A percentile compares a stretch with the other conserved stretches of the same genome.
These are phyloP conservation scores for Yarrowia galli DNA, from an alignment of 1,139 yeast genomes.

Conservation along the genomic window DNA sequence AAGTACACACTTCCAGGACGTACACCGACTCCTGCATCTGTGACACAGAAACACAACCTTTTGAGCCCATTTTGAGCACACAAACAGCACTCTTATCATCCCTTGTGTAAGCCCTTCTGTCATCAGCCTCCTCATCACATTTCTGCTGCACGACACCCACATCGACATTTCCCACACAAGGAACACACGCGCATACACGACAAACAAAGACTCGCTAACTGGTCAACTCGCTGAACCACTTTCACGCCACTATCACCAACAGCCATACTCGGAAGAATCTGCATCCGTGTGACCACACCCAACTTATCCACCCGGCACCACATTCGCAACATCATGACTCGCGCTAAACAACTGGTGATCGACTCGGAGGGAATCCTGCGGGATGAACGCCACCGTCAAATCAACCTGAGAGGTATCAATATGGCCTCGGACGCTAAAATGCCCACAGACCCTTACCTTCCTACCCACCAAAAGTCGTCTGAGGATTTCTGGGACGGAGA, in stretches of 20 bases:
- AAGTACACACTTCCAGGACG: too few relatives aligned
- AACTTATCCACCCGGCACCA: neutral
- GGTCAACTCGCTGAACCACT: too few relatives aligned
- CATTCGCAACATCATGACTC: constrained; percentile 7
- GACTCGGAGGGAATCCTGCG: constrained; percentile 62
- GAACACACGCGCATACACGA: neutral
- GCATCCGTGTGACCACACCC: too few relatives aligned
- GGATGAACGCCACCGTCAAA: constrained; percentile 62
- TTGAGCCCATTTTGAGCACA: neutral
- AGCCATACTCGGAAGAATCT: too few relatives aligned
- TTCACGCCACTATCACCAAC: too few relatives aligned
- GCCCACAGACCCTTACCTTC: constrained; percentile 64
- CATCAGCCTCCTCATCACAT: neutral
- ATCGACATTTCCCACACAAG: neutral
- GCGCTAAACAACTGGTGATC: constrained; percentile 46
- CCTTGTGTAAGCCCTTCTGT: too few relatives aligned
- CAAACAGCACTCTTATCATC: neutral
- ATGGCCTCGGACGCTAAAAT: constrained; percentile 73
- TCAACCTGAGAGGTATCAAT: constrained; percentile 78
- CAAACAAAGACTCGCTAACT: neutral
- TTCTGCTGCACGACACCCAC: constrained; percentile 1
- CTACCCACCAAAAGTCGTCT: constrained; percentile 60
- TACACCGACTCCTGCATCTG: neutral
- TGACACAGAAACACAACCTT: neutral
- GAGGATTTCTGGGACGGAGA: constrained; percentile 73